phyloP scores from a whole-genome alignment of 2,329 filamentous ascomycete genomes.

The Coniochaeta hoffmannii region DNA sequence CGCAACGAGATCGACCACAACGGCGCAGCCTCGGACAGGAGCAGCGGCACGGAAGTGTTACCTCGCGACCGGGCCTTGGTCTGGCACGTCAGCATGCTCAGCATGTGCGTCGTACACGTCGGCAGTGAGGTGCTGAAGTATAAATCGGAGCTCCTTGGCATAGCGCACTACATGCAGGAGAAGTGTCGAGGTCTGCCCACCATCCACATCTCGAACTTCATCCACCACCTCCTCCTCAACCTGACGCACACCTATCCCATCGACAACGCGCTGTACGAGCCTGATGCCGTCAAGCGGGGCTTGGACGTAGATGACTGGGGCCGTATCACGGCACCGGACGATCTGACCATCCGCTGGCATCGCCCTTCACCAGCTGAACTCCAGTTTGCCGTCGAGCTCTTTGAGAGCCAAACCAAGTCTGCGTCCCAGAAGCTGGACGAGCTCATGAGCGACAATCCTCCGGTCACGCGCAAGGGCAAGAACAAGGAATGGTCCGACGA shows the following conservation, averaged over 20 bases:
- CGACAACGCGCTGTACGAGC: slow-evolving; percentile 82
- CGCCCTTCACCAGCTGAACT: slow-evolving; percentile 73
- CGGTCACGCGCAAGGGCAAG: slow-evolving; percentile 83
- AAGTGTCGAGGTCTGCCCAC: slow-evolving; percentile 91
- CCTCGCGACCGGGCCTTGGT: slow-evolving; percentile 88
- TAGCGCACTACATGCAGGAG: slow-evolving; percentile 93
- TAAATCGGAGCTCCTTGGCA: slow-evolving; percentile 80
- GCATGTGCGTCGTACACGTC: slow-evolving; percentile 97
- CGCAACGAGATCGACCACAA: slow-evolving; percentile 96
- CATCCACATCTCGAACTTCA: slow-evolving; percentile 94
- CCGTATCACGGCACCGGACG: slow-evolving; percentile 61
- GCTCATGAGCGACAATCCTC: slow-evolving; percentile 74
- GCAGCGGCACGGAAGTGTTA: slow-evolving; percentile 86
- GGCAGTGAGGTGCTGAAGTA: slow-evolving; percentile 84
- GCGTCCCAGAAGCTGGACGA: slow-evolving; percentile 68
- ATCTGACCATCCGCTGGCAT: slow-evolving; percentile 87
- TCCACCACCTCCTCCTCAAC: slow-evolving; percentile 92
- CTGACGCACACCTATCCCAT: slow-evolving; percentile 90
- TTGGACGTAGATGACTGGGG: slow-evolving; percentile 80
- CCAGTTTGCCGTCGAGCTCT: slow-evolving; percentile 81
- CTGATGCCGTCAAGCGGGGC: slow-evolving; percentile 62
- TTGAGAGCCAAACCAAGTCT: slow-evolving; percentile 72
- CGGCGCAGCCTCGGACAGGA: slow-evolving; percentile 88
- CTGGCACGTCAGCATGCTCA: slow-evolving; percentile 95
- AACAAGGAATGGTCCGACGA: slow-evolving; percentile 99